phyloP scores from a whole-genome alignment of 805 yeast species.

The Saccharomycopsis javanensis region DNA sequence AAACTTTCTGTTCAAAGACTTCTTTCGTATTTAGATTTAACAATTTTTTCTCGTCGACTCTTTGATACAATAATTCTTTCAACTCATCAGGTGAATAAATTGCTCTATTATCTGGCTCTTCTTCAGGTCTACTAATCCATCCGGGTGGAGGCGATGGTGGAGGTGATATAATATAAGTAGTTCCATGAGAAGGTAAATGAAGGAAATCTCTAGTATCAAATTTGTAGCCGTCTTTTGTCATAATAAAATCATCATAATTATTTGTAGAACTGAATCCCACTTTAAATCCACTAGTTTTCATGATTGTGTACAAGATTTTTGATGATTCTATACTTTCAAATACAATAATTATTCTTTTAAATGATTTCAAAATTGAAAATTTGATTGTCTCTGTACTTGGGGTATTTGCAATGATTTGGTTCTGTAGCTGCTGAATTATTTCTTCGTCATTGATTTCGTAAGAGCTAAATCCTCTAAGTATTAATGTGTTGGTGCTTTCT shows the following conservation, averaged over 20 bases:
- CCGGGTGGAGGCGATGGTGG: conserved; percentile 21
- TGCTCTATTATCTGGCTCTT: conserved; percentile 13
- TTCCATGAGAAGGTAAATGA: conserved; percentile 16
- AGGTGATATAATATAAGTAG: conserved; percentile 19
- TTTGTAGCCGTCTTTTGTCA: conserved; percentile 13
- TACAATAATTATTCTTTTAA: conserved; percentile 23
- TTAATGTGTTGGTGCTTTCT: conserved; percentile 24
- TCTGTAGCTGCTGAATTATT: conserved; percentile 21
- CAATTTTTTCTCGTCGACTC: conserved; percentile 12
- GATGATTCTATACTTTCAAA: conserved; percentile 19
- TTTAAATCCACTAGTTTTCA: conserved; percentile 15
- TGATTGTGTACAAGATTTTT: conserved; percentile 6
- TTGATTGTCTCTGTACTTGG: conserved; percentile 20
- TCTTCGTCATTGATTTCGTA: conserved; percentile 19
- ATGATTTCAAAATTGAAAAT: conserved; percentile 24
- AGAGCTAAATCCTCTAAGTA: conserved; percentile 21
- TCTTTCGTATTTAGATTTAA: conserved; percentile 6
- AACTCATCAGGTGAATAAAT: conserved; percentile 18
- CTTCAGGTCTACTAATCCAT: conserved; percentile 16
- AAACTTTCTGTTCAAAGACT: conserved; percentile 11
- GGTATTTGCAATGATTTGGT: conserved; percentile 22
- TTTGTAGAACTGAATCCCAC: conserved; percentile 16
- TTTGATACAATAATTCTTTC: conserved; percentile 14
- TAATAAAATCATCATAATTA: conserved; percentile 17
- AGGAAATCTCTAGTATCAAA: conserved; percentile 17